Evolutionary conservation across 176 grass and related monocot genomes (phyloP).

Genomic region (Oryza australiensis): DNA sequence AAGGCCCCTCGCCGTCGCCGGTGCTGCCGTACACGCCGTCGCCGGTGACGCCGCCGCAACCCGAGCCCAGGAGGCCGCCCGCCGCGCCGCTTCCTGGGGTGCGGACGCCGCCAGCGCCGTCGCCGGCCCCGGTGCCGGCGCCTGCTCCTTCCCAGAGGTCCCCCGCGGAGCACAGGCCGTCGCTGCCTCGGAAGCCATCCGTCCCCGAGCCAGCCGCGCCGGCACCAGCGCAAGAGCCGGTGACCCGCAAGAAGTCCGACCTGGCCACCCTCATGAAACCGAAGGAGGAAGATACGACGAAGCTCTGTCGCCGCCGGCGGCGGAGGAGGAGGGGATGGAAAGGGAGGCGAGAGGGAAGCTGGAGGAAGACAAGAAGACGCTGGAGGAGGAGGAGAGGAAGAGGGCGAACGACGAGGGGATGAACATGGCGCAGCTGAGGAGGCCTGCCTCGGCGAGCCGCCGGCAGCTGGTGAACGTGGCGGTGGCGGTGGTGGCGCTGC

Average conservation of each 20-base stretch:
- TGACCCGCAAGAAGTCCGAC: neutral
- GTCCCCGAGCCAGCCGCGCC: neutral
- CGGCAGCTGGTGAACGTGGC: constrained; percentile 62
- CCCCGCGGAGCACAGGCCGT: neutral
- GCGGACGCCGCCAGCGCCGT: neutral
- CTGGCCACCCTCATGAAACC: neutral
- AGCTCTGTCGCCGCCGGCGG: neutral
- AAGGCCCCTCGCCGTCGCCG: too few relatives aligned
- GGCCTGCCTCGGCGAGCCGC: constrained; percentile 3
- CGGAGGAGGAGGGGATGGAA: constrained; percentile 2
- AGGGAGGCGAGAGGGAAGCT: constrained; percentile 8
- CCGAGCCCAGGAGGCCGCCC: neutral
- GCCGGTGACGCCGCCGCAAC: neutral
- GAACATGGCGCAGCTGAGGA: neutral
- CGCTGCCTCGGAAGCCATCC: neutral
- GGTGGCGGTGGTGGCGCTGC: constrained; percentile 52
- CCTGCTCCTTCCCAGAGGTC: neutral
- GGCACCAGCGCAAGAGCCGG: neutral
- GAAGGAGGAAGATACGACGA: constrained; percentile 13
- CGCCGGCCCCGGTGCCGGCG: neutral
- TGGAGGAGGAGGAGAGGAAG: constrained; percentile 4
- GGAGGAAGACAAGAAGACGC: constrained; percentile 10
- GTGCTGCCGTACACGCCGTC: too few relatives aligned
- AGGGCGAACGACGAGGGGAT: neutral
- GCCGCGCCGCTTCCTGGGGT: neutral